Conservation (phyloP, 2,329 filamentous ascomycete genomes). For the Ceratocystis colombiana region DNA sequence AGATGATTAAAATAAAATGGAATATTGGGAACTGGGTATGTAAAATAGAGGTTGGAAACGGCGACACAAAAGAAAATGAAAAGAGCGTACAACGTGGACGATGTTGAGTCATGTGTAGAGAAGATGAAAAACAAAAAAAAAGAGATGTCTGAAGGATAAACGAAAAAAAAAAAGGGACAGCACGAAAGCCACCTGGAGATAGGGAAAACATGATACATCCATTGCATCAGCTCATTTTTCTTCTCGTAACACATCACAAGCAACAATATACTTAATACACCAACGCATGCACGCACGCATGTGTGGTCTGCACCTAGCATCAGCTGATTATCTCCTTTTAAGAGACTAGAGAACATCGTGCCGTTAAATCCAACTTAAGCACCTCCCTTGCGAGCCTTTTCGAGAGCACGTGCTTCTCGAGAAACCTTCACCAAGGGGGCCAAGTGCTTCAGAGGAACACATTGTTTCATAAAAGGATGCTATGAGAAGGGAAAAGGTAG, state of each 20-base stretch:
- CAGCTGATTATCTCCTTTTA: not conserved
- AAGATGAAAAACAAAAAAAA: not conserved
- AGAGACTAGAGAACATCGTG: not conserved
- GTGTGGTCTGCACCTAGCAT: not conserved
- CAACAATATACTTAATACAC: not conserved
- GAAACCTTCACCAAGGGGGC: constrained; percentile 81
- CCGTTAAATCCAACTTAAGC: not conserved
- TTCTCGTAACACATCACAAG: constrained; percentile 9
- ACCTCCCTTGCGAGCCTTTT: constrained; percentile 59
- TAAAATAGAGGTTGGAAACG: constrained; percentile 4
- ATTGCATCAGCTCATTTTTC: constrained; percentile 1
- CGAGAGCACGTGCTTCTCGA: constrained; percentile 71
- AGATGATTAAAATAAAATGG: not conserved
- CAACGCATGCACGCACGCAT: not conserved
- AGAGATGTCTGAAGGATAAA: not conserved
- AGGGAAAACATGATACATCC: constrained; percentile 7
- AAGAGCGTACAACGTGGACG: not conserved
- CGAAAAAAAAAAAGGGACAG: not conserved
- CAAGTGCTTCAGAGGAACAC: constrained; percentile 63
- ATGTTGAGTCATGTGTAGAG: not conserved
- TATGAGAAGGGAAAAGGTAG: constrained; percentile 32
- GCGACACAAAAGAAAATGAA: not conserved
- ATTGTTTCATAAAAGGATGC: constrained; percentile 73
- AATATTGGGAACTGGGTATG: constrained; percentile 12
- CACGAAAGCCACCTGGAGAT: constrained; percentile 12